Percentiles rank a stretch among this genome's conserved stretches.
phyloP scores from a whole-genome alignment of 192 early-diverging fungal species.

The Coemansia sp. region DNA sequence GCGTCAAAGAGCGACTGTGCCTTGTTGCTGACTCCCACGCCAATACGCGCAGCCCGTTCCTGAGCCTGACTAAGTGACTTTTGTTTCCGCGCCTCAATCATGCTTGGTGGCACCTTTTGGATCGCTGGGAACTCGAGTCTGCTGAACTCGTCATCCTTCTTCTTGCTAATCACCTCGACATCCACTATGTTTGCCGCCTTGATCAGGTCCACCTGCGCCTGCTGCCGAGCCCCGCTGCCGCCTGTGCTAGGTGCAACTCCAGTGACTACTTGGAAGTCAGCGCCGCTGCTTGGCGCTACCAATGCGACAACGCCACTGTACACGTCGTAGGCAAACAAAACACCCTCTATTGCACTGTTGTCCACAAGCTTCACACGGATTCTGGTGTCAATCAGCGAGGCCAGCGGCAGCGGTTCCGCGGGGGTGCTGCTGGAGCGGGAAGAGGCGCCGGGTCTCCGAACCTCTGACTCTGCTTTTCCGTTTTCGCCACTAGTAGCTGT shows the following conservation, averaged over 20 bases:
- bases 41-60: slow-evolving; percentile 57
- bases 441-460: slow-evolving; percentile 8
- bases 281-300: slow-evolving; percentile 10
- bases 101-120: background rate
- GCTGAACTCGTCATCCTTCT: background rate
- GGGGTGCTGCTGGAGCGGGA: slow-evolving; percentile 10
- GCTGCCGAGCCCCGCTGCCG: slow-evolving; percentile 13
- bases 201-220: slow-evolving; percentile 21
- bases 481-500: slow-evolving; percentile 6
- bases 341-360: slow-evolving; percentile 26
- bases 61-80: slow-evolving; percentile 28
- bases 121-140: slow-evolving; percentile 6
- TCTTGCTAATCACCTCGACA: slow-evolving; percentile 17
- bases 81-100: slow-evolving; percentile 43
- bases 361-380: slow-evolving; percentile 31
- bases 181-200: slow-evolving; percentile 33
- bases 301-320: slow-evolving; percentile 48
- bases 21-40: slow-evolving; percentile 74
- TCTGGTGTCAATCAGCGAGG: slow-evolving; percentile 27
- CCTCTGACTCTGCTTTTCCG: background rate
- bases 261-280: slow-evolving; percentile 2
- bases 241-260: slow-evolving; percentile 9
- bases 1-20: slow-evolving; percentile 82
- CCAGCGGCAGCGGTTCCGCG: slow-evolving; percentile 16
- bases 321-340: slow-evolving; percentile 46